Evolutionary conservation across 2,329 filamentous ascomycete genomes (phyloP).

Genomic region (Aureobasidium uvarum): DNA sequence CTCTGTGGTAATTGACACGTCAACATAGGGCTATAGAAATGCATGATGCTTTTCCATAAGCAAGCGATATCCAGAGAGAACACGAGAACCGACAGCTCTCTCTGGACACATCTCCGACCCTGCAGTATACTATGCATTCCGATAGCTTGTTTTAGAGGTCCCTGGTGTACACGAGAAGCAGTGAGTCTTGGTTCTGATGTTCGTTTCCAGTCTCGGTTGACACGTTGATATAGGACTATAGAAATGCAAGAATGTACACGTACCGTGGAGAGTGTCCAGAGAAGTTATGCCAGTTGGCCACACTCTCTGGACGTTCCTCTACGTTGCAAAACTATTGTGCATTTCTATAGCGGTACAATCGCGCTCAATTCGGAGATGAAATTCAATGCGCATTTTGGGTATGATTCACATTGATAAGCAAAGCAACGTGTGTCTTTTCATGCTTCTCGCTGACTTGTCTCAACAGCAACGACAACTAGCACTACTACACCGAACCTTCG

Average conservation of each 20-base stretch:
- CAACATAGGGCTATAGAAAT: background rate
- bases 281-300: background rate
- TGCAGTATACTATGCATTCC: background rate
- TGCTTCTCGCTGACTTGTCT: too few species aligned
- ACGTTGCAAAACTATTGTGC: background rate
- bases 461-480: background rate
- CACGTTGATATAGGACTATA: background rate
- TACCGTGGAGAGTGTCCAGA: background rate
- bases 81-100: background rate
- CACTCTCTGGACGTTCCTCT: background rate
- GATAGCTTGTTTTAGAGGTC: background rate
- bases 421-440: background rate
- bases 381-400: background rate
- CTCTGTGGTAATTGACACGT: too few species aligned
- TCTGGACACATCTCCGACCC: background rate
- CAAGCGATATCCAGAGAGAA: background rate
- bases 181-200: too few species aligned
- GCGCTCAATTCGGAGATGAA: background rate
- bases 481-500: background rate
- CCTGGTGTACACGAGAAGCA: background rate
- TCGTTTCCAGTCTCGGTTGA: background rate
- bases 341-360: background rate
- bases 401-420: background rate
- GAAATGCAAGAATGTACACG: background rate
- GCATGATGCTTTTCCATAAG: background rate